Evolutionary conservation across 441 rosid genomes (phyloP).

Genomic region (Aquilaria agallochum): DNA sequence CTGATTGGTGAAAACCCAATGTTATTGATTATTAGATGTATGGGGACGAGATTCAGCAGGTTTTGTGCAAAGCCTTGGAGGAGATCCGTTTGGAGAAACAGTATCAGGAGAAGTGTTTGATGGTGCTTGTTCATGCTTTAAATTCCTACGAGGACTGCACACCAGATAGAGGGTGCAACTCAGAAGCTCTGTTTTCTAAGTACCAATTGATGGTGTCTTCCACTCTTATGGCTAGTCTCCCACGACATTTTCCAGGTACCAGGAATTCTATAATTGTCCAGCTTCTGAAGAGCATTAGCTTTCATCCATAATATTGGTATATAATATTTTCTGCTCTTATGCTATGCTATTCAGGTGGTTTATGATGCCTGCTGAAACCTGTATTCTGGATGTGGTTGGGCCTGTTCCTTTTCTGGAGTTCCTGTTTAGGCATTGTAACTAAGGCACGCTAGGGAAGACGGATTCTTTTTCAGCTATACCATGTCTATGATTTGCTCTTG

Average conservation of each 20-base stretch:
- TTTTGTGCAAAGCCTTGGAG: slow-evolving; percentile 62
- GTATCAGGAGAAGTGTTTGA: slow-evolving; percentile 73
- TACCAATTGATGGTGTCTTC: slow-evolving; percentile 74
- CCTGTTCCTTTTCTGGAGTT: too few species aligned
- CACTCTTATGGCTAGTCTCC: slow-evolving; percentile 77
- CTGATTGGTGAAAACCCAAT: background rate
- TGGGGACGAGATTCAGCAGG: slow-evolving; percentile 57
- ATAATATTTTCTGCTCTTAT: too few species aligned
- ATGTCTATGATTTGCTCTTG: too few species aligned
- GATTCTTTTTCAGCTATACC: too few species aligned
- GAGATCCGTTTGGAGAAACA: slow-evolving; percentile 54
- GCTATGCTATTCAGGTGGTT: too few species aligned
- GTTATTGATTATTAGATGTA: slow-evolving; percentile 25
- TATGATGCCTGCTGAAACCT: too few species aligned
- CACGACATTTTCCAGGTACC: slow-evolving; percentile 81
- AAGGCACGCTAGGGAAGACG: too few species aligned
- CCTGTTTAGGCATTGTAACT: too few species aligned
- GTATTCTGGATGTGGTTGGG: too few species aligned
- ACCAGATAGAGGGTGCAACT: slow-evolving; percentile 20
- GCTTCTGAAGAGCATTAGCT: too few species aligned
- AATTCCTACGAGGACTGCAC: slow-evolving; percentile 39
- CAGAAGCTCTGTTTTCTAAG: slow-evolving; percentile 46
- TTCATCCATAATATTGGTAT: too few species aligned
- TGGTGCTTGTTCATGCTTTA: slow-evolving; percentile 53
- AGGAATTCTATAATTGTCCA: too few species aligned